These are phyloP conservation scores for Moringa oleifera DNA, from an alignment of 345 rosid species.

Conservation along the genomic window DNA sequence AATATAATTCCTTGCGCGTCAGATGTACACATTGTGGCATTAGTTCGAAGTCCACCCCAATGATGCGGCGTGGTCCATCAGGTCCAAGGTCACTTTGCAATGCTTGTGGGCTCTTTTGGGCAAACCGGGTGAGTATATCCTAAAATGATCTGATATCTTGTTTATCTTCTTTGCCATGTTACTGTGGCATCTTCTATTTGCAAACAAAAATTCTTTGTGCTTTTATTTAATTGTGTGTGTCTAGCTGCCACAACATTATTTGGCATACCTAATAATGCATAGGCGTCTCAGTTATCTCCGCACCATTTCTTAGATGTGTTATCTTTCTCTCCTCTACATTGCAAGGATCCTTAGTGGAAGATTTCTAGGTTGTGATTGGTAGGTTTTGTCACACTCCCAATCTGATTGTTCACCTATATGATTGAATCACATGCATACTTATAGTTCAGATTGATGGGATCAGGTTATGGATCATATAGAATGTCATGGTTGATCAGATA, in stretches of 20 bases:
- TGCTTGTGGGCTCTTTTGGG: constrained; percentile 98
- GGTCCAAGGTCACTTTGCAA: constrained; percentile 98
- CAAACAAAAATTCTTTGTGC: background rate
- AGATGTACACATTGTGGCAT: constrained; percentile 92
- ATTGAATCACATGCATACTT: too few relatives aligned
- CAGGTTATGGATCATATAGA: too few relatives aligned
- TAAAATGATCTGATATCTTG: background rate
- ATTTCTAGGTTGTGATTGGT: background rate
- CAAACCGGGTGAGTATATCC: constrained; percentile 60
- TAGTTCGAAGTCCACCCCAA: constrained; percentile 82
- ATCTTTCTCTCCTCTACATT: background rate
- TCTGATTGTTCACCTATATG: too few relatives aligned
- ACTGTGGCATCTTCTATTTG: background rate
- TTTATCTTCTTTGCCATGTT: background rate
- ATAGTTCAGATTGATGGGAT: too few relatives aligned
- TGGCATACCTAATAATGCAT: background rate
- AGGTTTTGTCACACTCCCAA: too few relatives aligned
- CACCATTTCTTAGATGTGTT: background rate
- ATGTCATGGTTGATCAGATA: too few relatives aligned
- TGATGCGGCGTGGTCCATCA: constrained; percentile 99
- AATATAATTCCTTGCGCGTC: constrained; percentile 15
- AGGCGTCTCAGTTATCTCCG: background rate
- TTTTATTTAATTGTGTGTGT: background rate
- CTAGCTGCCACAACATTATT: background rate
- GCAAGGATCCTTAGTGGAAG: background rate